Percentiles rank a stretch among this genome's conserved stretches.
phyloP scores from a whole-genome alignment of 208 protist genomes.

The Strigomonas galati region DNA sequence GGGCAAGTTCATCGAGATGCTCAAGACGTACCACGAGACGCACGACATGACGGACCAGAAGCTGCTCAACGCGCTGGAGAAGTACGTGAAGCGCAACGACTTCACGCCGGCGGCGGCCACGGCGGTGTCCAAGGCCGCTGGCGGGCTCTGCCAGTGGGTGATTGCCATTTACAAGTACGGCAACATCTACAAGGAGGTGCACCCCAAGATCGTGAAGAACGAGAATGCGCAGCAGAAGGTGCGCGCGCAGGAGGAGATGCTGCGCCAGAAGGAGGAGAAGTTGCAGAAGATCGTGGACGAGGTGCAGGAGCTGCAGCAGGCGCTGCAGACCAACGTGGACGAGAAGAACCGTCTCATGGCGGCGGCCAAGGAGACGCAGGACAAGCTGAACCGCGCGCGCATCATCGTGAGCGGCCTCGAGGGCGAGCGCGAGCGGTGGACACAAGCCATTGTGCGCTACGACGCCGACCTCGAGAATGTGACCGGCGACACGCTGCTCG shows the following conservation, averaged over 20 bases:
- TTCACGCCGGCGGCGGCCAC: conserved; percentile 90
- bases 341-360: conserved; percentile 92
- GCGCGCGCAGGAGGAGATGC: conserved; percentile 92
- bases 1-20: conserved; percentile 94
- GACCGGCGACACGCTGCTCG: conserved; percentile 95
- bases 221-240: conserved; percentile 93
- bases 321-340: conserved; percentile 88
- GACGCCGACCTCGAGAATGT: conserved; percentile 89
- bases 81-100: conserved; percentile 92
- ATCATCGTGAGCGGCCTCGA: conserved; percentile 97
- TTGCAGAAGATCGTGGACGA: conserved; percentile 93
- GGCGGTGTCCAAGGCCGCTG: conserved; percentile 94
- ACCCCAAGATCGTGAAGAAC: conserved; percentile 96
- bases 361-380: conserved; percentile 93
- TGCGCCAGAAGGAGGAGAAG: conserved; percentile 91
- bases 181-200: conserved; percentile 95
- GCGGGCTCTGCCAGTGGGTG: conserved; percentile 97
- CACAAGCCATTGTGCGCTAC: conserved; percentile 90
- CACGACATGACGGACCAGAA: conserved; percentile 95
- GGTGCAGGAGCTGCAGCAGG: conserved; percentile 87
- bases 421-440: conserved; percentile 97
- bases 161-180: conserved; percentile 97
- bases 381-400: conserved; percentile 96
- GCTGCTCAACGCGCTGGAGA: conserved; percentile 94
- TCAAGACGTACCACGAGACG: conserved; percentile 96